Base-by-base conservation (phyloP, 2,329 filamentous ascomycete genomes). In the Waltergamsia citrina region DNA sequence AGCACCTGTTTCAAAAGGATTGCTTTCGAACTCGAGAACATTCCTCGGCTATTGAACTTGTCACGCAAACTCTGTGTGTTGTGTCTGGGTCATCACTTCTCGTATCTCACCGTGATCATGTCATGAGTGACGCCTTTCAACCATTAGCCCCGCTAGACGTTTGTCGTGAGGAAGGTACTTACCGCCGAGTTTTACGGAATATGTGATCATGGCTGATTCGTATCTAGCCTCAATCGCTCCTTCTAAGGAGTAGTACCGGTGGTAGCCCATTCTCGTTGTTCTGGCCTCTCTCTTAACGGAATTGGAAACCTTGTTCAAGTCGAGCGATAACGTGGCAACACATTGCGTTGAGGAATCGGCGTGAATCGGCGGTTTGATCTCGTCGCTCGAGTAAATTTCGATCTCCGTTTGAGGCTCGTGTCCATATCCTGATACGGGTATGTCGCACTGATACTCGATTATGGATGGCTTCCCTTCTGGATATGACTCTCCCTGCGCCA, bases 381-480 rank as follows among this genome's bases (percentile, higher is more conserved):
- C 50, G 16, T 55, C 45, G 37, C 50, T 52, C 42, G 50, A 50
- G 39, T 54, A 59, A 6, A 60, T 59, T 29, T 59, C 53, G 32
- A 60, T 56, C 32, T 59, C 52, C 2, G 55, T 57, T 34, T 60
- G 55, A 5, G 56, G 56, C 7, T 38, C 38, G 29, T 56, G 50
- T 4, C 56, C 56, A 35, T 49, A 41, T 34, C 46, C 46, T 4
- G 21, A 24, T 6, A 59, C 54, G 5, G 56, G 56, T 10, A 60
- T 48, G 38, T 60, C 56, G 39, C 56, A 59, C 32, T 58, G 56
- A 29, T 56, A 60, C 29, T 57, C 51, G 33, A 60, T 59, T 6
- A 38, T 47, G 3, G 52, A 54, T 7, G 56, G 56, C 33, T 45
- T 53, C 14, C 48, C 52, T 23, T 60, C 54, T 6, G 54, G 53